Conservation (phyloP, 164 flowering plant species). For the Umbellularia californica region DNA sequence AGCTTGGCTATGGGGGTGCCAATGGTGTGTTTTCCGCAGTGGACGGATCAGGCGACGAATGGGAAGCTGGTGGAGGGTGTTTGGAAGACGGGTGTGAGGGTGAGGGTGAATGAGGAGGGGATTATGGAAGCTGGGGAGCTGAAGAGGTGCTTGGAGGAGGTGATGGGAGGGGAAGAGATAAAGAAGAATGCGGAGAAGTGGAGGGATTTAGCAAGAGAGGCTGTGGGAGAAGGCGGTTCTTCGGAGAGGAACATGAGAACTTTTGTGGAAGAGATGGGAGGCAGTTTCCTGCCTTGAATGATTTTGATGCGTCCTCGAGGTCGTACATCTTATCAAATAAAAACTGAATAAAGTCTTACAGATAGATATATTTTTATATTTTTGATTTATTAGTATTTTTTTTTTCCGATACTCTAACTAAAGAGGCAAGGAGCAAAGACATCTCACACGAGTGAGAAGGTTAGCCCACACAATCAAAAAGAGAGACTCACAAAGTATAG, state of each 20-base stretch:
- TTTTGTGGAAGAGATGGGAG: slow-evolving; percentile 15
- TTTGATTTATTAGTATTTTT: too few species aligned
- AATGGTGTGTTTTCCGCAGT: slow-evolving; percentile 37
- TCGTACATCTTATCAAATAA: too few species aligned
- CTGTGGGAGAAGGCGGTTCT: slow-evolving; percentile 37
- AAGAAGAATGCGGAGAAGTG: slow-evolving; percentile 29
- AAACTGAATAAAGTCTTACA: too few species aligned
- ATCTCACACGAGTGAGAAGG: too few species aligned
- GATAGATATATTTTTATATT: too few species aligned
- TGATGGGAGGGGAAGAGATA: slow-evolving; percentile 26
- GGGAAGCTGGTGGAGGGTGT: slow-evolving; percentile 35
- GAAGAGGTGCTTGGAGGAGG: slow-evolving; percentile 6
- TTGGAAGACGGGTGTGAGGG: slow-evolving; percentile 36
- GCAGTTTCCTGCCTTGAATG: neutral
- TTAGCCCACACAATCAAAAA: too few species aligned
- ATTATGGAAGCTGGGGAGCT: slow-evolving; percentile 6
- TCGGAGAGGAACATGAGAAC: slow-evolving; percentile 22
- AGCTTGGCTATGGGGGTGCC: slow-evolving; percentile 34
- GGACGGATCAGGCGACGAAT: slow-evolving; percentile 38
- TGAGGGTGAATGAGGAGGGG: slow-evolving; percentile 2
- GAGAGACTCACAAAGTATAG: too few species aligned
- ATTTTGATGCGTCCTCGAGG: neutral
- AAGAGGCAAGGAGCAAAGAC: too few species aligned
- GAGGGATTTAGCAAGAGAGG: slow-evolving; percentile 35
- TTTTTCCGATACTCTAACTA: too few species aligned